Evolutionary conservation across 805 yeast genomes (phyloP), one percentile per base, ranked within the genome.

Genomic region (Kuraishia hungarica): DNA sequence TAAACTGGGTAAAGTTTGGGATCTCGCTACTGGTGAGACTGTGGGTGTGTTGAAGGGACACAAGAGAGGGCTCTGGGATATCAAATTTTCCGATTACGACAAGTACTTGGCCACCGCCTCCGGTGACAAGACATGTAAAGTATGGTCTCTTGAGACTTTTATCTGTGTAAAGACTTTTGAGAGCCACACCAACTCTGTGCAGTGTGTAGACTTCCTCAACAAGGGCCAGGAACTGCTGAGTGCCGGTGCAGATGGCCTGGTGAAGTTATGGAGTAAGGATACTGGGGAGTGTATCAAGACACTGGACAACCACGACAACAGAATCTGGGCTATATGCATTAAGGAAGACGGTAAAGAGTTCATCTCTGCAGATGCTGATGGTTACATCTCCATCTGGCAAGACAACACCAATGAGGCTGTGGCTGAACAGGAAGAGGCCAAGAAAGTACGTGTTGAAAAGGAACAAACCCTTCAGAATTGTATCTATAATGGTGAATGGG

Each of bases 351-450:
- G 96, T 24, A 79, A 78, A 19, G 78, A 79, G 56, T 77, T 94
- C 56, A 81, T 89, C 0, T 82, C 89, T 56, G 98, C 97, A 0
- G 98, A 94, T 69, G 97, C 97, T 1, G 98, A 94, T 69, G 97
- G 97, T 55, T 85, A 89, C 24, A 80, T 94, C 60, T 87, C 89
- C 53, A 75, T 89, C 48, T 94, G 99, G 99, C 75, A 76, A 54
- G 98, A 94, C 69, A 84, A 86, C 62, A 88, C 97, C 1, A 91
- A 84, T 54, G 93, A 87, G 65, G 79, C 83, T 54, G 74, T 77
- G 55, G 80, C 72, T 53, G 71, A 74, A 54, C 82, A 80, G 54
- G 83, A 79, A 58, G 81, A 80, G 52, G 80, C 76, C 35, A 77
- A 74, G 54, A 83, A 81, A 60, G 57, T 69, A 54, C 77, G 74